Conservation (phyloP, 73 alveolate genomes). For the Uronychia setigera region DNA sequence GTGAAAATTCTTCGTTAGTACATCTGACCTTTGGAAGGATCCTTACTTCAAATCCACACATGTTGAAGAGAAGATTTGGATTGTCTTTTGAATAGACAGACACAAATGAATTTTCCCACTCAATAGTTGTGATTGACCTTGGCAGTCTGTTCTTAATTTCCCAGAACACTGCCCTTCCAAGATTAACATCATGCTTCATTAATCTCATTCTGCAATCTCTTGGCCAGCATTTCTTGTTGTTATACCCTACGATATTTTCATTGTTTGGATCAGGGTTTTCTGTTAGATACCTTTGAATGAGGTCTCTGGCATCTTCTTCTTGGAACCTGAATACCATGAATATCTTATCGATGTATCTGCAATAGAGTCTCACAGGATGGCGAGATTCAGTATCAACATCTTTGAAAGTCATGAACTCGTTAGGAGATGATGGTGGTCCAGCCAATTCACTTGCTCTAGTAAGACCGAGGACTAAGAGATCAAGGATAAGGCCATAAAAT, state of each 20-base stretch:
- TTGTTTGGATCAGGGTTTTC: conserved; percentile 99
- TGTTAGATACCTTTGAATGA: conserved; percentile 98
- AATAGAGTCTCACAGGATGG: conserved; percentile 98
- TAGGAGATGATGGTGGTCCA: conserved; percentile 97
- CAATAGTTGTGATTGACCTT: conserved; percentile 96
- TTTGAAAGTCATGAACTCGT: conserved; percentile 96
- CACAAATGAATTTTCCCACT: conserved; percentile 99
- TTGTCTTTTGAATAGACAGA: conserved; percentile 99
- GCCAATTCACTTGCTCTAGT: conserved; percentile 99
- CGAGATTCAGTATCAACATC: conserved; percentile 97
- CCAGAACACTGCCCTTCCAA: conserved; percentile 99
- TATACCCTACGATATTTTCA: conserved; percentile 98
- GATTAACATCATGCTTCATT: conserved; percentile 99
- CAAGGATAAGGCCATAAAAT: conserved; percentile 96
- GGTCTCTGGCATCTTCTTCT: conserved; percentile 99
- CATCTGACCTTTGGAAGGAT: conserved; percentile 97
- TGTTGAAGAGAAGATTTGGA: conserved; percentile 98
- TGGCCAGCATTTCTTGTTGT: conserved; percentile 99
- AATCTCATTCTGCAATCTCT: conserved; percentile 99
- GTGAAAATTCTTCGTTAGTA: conserved; percentile 91
- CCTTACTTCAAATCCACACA: conserved; percentile 99
- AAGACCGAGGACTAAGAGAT: conserved; percentile 97
- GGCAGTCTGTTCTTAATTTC: conserved; percentile 99
- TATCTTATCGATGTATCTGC: conserved; percentile 98
- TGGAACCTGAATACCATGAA: conserved; percentile 97